Conservation (phyloP, 2,329 filamentous ascomycete species). For the Aaosphaeria arxii region DNA sequence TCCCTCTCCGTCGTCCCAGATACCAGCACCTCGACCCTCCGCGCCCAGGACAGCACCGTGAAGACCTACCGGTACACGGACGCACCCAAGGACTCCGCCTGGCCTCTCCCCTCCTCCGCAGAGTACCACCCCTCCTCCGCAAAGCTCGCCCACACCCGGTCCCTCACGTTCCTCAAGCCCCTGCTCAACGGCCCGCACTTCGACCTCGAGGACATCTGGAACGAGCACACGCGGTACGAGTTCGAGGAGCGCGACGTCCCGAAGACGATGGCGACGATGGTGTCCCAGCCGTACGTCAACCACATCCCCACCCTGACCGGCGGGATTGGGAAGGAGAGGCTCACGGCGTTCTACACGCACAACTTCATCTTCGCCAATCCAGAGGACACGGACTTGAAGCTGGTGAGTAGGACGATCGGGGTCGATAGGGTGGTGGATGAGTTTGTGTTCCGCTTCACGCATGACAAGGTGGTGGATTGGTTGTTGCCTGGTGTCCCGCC, state of each 20-base stretch:
- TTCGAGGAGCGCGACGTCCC: conserved; percentile 67
- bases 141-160: conserved; percentile 64
- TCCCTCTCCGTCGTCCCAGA: conserved; percentile 17
- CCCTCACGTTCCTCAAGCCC: conserved; percentile 62
- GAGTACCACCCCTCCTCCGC: conserved; percentile 50
- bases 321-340: conserved; percentile 61
- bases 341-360: conserved; percentile 67
- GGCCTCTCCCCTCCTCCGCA: conserved; percentile 26
- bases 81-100: conserved; percentile 18
- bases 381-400: conserved; percentile 62
- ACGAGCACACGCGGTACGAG: conserved; percentile 71
- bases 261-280: conserved; percentile 79
- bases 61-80: conserved; percentile 25
- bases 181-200: conserved; percentile 64
- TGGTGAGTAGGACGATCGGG: conserved; percentile 69
- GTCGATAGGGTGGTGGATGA: conserved; percentile 60
- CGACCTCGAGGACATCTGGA: conserved; percentile 75
- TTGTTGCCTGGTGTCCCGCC: conserved; percentile 34
- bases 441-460: conserved; percentile 34
- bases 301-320: conserved; percentile 69
- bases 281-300: conserved; percentile 75
- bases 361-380: conserved; percentile 76
- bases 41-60: conserved; percentile 5
- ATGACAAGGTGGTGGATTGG: conserved; percentile 32
- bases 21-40: neutral